Conservation (phyloP, 2,329 filamentous ascomycete genomes). For the Xylaria sp. region DNA sequence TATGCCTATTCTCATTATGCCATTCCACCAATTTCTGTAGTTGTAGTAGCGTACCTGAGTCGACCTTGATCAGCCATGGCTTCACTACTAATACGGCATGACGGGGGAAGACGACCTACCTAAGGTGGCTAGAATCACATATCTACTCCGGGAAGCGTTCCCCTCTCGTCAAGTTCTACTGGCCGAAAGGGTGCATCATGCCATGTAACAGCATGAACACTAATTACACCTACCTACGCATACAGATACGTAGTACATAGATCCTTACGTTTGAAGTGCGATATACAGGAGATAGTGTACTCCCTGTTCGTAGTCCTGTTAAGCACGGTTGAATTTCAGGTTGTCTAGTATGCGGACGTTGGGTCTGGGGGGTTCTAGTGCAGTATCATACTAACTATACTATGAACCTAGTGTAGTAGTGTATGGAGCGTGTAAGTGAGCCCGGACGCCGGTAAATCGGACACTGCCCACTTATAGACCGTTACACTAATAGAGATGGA, state of each 20-base stretch:
- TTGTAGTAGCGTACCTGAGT: neutral
- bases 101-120: neutral
- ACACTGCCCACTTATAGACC: neutral
- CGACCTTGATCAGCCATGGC: neutral
- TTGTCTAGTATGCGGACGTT: constrained; percentile 23
- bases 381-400: neutral
- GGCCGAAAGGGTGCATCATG: neutral
- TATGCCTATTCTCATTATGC: neutral
- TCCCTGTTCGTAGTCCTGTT: neutral
- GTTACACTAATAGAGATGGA: neutral
- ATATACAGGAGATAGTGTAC: neutral
- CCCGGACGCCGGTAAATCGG: constrained; percentile 21
- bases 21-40: neutral
- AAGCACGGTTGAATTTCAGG: neutral
- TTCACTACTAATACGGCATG: constrained; percentile 1
- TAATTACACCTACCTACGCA: constrained; percentile 21
- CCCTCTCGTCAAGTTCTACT: constrained; percentile 13
- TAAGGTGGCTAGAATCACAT: constrained; percentile 2
- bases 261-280: constrained; percentile 5
- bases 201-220: constrained; percentile 15
- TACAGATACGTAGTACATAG: neutral
- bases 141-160: neutral
- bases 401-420: neutral
- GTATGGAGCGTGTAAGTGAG: constrained; percentile 1
- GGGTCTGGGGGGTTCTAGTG: neutral